Evolutionary conservation across 352 stramenopile species (phyloP).

Genomic region (Pythium brachiatum): DNA sequence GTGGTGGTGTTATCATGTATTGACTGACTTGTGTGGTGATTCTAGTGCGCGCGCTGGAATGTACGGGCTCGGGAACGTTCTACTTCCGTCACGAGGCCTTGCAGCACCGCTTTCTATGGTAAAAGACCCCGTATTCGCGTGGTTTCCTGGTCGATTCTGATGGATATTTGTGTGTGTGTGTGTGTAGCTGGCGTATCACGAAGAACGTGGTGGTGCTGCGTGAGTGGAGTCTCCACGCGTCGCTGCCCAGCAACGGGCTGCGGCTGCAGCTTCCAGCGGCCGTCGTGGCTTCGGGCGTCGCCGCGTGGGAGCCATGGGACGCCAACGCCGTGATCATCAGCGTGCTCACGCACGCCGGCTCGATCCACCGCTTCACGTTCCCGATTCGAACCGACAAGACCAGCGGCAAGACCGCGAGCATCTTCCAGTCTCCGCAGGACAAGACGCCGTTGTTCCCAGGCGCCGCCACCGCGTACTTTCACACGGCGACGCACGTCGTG

Average conservation of each 20-base stretch:
- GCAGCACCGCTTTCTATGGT: slow-evolving; percentile 68
- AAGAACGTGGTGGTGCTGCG: slow-evolving; percentile 74
- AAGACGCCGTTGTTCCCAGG: slow-evolving; percentile 31
- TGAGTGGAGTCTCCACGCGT: slow-evolving; percentile 69
- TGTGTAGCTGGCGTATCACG: slow-evolving; percentile 55
- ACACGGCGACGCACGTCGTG: slow-evolving; percentile 42
- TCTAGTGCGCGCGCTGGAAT: slow-evolving; percentile 62
- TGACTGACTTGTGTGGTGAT: background rate
- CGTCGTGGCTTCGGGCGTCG: slow-evolving; percentile 55
- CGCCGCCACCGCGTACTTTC: slow-evolving; percentile 30
- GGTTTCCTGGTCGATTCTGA: background rate
- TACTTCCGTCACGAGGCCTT: slow-evolving; percentile 73
- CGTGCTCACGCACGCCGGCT: slow-evolving; percentile 65
- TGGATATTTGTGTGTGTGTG: background rate
- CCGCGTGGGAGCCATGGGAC: slow-evolving; percentile 64
- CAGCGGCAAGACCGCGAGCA: slow-evolving; percentile 28
- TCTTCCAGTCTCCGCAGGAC: slow-evolving; percentile 49
- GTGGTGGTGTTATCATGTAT: background rate
- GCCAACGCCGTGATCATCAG: slow-evolving; percentile 49
- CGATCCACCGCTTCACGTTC: slow-evolving; percentile 70
- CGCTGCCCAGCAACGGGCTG: slow-evolving; percentile 53
- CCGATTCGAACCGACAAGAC: slow-evolving; percentile 25
- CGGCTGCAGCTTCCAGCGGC: slow-evolving; percentile 56
- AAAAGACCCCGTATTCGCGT: background rate
- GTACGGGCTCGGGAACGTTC: slow-evolving; percentile 60